Percentiles rank a stretch among this genome's conserved stretches.
Conservation (phyloP, 2,329 filamentous ascomycete genomes). For the Aspergillus vadensis region DNA sequence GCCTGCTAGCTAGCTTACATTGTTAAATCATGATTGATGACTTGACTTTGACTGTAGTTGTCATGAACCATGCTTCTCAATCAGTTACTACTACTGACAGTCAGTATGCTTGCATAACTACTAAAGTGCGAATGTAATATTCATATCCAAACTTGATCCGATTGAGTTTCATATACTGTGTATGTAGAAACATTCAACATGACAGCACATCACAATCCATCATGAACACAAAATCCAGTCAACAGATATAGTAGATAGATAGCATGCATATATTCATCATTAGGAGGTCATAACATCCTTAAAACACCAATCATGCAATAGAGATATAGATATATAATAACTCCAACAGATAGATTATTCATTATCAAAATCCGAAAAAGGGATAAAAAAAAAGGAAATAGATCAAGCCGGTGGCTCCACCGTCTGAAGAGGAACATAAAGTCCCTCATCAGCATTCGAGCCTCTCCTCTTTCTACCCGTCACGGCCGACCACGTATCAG, state of each 20-base stretch:
- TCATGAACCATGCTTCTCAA: neutral
- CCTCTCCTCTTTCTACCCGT: constrained; percentile 29
- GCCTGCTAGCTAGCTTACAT: neutral
- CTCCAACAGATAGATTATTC: constrained; percentile 7
- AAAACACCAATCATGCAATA: constrained; percentile 2
- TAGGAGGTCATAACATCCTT: neutral
- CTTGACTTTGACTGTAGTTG: neutral
- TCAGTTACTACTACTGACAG: no score
- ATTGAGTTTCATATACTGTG: neutral
- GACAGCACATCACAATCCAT: neutral
- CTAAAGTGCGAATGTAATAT: no score
- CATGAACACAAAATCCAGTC: neutral
- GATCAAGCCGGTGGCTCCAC: constrained; percentile 43
- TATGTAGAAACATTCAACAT: no score
- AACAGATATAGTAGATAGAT: neutral
- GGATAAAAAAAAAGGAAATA: neutral
- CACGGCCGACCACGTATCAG: constrained; percentile 32
- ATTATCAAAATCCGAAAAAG: neutral
- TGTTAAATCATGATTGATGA: neutral
- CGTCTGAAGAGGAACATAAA: constrained; percentile 49
- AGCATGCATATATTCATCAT: neutral
- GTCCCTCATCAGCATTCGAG: constrained; percentile 37
- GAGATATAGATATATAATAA: neutral
- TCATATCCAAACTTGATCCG: neutral
- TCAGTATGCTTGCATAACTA: no score